A percentile compares a stretch with the other conserved stretches of the same genome.
Conservation (phyloP, 805 yeast genomes). For the Spathaspora boniae region DNA sequence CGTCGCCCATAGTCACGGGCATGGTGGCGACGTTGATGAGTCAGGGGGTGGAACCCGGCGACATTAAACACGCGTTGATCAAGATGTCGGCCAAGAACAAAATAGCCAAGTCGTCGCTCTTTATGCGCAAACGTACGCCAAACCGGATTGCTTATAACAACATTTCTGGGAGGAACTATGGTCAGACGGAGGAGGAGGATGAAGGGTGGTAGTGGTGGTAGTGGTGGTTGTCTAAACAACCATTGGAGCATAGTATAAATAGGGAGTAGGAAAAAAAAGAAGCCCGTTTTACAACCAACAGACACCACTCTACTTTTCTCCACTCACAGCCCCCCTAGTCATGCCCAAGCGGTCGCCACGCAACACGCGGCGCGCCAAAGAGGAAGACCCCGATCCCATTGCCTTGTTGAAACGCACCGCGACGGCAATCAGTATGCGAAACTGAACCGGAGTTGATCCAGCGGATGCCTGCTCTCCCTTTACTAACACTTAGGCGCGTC, state of each 20-base stretch:
- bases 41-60: slow-evolving; percentile 42
- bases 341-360: slow-evolving; percentile 6
- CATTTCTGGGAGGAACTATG: too few relatives aligned
- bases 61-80: slow-evolving; percentile 41
- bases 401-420: slow-evolving; percentile 12
- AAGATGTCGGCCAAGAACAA: slow-evolving; percentile 44
- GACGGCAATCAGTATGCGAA: slow-evolving; percentile 17
- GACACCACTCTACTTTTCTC: not conserved
- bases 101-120: slow-evolving; percentile 44
- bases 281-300: not conserved
- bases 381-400: slow-evolving; percentile 10
- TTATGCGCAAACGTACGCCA: slow-evolving; percentile 54
- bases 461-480: not conserved
- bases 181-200: slow-evolving; percentile 13
- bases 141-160: slow-evolving; percentile 49
- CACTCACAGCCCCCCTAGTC: not conserved
- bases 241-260: not conserved
- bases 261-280: not conserved
- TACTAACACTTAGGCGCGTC: slow-evolving; percentile 6
- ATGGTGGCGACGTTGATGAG: slow-evolving; percentile 53
- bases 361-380: slow-evolving; percentile 7
- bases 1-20: slow-evolving; percentile 74
- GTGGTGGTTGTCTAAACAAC: slow-evolving; percentile 1
- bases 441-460: too few relatives aligned
- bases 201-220: slow-evolving; percentile 1